Evolutionary conservation across 2,329 filamentous ascomycete genomes (phyloP).

Genomic region (Penicillium frequentans): DNA sequence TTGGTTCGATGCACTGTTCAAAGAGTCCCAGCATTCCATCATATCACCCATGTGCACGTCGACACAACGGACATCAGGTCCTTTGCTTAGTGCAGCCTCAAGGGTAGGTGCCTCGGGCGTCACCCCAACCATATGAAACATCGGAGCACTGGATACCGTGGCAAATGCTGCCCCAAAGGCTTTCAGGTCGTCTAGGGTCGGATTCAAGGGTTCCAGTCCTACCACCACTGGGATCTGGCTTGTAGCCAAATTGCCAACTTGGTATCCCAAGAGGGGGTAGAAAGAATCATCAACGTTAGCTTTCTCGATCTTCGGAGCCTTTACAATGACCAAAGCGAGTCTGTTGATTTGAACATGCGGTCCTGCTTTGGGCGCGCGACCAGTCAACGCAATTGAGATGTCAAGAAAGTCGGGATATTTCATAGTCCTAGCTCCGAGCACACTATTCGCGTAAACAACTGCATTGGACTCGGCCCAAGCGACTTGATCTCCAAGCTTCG

Average conservation of each 20-base stretch:
- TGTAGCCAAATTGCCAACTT: slow-evolving; percentile 28
- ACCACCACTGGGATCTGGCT: slow-evolving; percentile 37
- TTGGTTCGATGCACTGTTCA: background rate
- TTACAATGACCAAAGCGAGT: slow-evolving; percentile 22
- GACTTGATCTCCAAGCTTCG: slow-evolving; percentile 40
- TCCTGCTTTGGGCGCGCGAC: slow-evolving; percentile 20
- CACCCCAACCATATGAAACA: slow-evolving; percentile 47
- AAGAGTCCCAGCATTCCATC: background rate
- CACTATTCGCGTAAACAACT: slow-evolving; percentile 49
- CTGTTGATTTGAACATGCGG: slow-evolving; percentile 4
- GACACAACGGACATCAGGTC: background rate
- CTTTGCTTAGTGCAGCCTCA: background rate
- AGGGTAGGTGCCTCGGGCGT: slow-evolving; percentile 37
- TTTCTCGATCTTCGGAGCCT: slow-evolving; percentile 19
- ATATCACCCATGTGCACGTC: background rate
- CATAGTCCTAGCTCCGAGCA: slow-evolving; percentile 45
- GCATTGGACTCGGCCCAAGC: slow-evolving; percentile 50
- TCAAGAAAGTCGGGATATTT: slow-evolving; percentile 51
- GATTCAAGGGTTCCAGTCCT: slow-evolving; percentile 30
- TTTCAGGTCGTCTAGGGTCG: slow-evolving; percentile 38
- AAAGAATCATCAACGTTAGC: slow-evolving; percentile 34
- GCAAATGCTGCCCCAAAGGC: slow-evolving; percentile 49
- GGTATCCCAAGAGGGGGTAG: slow-evolving; percentile 43
- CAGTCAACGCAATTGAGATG: slow-evolving; percentile 46
- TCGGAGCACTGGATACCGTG: slow-evolving; percentile 30